These are phyloP conservation scores for Vaccinium vitisidaea DNA, from an alignment of 148 eudicot genomes.

Conservation along the genomic window DNA sequence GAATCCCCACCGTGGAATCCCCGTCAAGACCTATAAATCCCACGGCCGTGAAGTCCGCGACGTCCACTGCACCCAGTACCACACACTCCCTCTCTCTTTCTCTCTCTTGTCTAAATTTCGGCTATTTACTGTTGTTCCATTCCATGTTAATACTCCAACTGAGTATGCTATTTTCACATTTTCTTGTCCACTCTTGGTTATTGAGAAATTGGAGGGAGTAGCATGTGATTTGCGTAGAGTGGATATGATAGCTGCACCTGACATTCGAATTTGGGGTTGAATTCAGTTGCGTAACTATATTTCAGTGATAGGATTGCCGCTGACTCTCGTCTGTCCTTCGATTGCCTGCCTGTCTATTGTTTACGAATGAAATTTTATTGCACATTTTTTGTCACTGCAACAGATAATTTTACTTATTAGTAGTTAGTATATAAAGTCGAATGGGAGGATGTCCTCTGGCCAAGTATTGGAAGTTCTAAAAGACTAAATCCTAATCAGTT, in stretches of 20 bases:
- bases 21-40: slow-evolving; percentile 84
- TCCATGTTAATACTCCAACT: not conserved
- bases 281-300: not conserved
- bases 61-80: slow-evolving; percentile 70
- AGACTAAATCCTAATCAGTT: no score
- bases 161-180: not conserved
- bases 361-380: not conserved
- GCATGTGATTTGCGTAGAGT: not conserved
- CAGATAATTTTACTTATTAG: no score
- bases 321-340: not conserved
- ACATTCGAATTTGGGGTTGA: not conserved
- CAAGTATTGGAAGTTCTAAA: not conserved
- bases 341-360: not conserved
- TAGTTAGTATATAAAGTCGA: no score
- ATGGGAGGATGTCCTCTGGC: not conserved
- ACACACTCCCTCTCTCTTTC: slow-evolving; percentile 16
- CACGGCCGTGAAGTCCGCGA: slow-evolving; percentile 96
- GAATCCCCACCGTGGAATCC: slow-evolving; percentile 97
- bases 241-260: not conserved
- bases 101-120: not conserved
- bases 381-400: no score
- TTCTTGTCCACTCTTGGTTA: not conserved
- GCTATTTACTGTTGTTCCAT: not conserved
- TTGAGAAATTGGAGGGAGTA: slow-evolving; percentile 4
- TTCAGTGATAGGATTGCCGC: not conserved